phyloP scores from a whole-genome alignment of 192 early-diverging fungal species.

The Haplosporangium gracile region DNA sequence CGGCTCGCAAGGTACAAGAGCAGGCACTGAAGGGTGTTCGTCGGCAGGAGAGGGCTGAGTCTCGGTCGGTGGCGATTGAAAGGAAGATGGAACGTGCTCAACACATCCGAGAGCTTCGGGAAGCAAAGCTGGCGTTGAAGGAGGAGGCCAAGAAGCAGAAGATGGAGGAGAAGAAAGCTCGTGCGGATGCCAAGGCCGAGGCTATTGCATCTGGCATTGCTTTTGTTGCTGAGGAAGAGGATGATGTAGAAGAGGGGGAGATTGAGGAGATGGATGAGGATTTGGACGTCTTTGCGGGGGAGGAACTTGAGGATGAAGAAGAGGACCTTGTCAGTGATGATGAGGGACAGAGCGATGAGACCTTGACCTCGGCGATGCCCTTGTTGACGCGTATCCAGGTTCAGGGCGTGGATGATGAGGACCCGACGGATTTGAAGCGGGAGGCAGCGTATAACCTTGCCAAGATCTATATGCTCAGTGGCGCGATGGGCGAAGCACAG shows the following conservation, averaged over 20 bases:
- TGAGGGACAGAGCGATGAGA: neutral
- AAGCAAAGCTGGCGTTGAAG: neutral
- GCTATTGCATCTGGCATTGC: neutral
- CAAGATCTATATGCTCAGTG: constrained; percentile 82
- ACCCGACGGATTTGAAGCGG: constrained; percentile 67
- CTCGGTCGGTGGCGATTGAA: neutral
- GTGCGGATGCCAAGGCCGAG: constrained; percentile 8
- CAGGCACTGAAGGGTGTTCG: neutral
- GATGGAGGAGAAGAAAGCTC: neutral
- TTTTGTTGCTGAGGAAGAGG: constrained; percentile 15
- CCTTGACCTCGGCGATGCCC: neutral
- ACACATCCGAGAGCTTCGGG: constrained; percentile 18
- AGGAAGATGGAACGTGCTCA: constrained; percentile 15
- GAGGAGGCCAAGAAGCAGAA: neutral
- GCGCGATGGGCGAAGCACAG: constrained; percentile 78
- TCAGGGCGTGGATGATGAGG: constrained; percentile 50
- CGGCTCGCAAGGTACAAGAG: neutral
- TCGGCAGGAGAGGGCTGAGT: neutral
- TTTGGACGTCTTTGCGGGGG: neutral
- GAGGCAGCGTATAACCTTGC: constrained; percentile 96
- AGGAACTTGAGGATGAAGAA: neutral
- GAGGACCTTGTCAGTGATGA: constrained; percentile 2
- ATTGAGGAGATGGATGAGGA: constrained; percentile 18
- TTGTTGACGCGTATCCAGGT: neutral
- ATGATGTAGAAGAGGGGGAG: neutral